Evolutionary conservation across 2,329 filamentous ascomycete species (phyloP), one percentile per base, ranked within the genome.

Genomic region (Fusarium pseudocircinatum): DNA sequence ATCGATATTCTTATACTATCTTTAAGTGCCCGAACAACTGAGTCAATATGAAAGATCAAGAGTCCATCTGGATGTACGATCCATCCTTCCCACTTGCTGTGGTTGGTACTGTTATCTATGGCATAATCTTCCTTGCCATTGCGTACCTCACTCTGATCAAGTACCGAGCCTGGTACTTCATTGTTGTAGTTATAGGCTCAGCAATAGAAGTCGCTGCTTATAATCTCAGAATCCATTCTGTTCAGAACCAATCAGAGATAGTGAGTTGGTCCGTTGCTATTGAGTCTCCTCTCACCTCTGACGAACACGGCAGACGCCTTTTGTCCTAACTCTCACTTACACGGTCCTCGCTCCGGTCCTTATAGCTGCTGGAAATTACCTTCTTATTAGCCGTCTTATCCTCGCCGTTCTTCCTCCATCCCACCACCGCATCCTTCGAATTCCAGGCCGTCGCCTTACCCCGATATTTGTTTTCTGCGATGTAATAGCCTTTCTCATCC

Each of bases 271-370:
- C 15, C 7, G 22, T 53, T n/a, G 18, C 49, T 46, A 20, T 30
- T 28, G 15, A 28, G 20, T 40, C 26, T 40, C 10, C 16, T 6
- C 12, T 20, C 26, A 9, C 28, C 30, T 8, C 18, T 15, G 11
- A 30, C 64, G 63, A 49, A 72, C n/a, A 53, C 22, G 6, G 6
- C 22, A 82, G 80, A 74, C 77, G 3, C 77, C 83, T 2, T 86
- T 84, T 60, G 81, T 85, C 10, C 71, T 80, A 43, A 83, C 81
- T 2, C 71, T 81, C 9, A 82, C 81, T 1, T 79, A 85, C 28
- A 84, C 86, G n/a, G 83, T 87, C 18, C 79, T 88, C 44, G 84
- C 85, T 1, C 86, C 86, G 0, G 80, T 87, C 46, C 82, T 87
- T 58, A 77, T 87, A 54, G 85, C 85, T 22, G 86, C 86, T 1